Evolutionary conservation across 2,329 filamentous ascomycete genomes (phyloP), one percentile per base, ranked within the genome.

Genomic region (Seiridium cupressi): DNA sequence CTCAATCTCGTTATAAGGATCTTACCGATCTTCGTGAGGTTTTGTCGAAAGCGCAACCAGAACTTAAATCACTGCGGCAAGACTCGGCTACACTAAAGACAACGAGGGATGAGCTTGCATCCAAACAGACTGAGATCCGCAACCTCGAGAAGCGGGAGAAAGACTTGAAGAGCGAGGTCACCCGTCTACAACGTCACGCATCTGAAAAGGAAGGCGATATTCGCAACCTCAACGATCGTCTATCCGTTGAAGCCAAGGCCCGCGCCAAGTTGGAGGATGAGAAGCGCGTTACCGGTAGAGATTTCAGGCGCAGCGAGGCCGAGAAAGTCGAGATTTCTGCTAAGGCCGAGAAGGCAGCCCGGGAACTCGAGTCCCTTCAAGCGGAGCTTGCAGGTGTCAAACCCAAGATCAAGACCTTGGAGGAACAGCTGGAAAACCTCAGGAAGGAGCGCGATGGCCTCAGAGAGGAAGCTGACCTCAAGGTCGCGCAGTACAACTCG

Each of bases 1-100:
- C 95, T 0, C 89, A 96, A 62, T 89, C 86, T 13, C 84, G 95
- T 36, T 98, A 93, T 79, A 96, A 93, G 73, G 93, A 98, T 61
- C 79, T 97, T 1, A 89, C 88, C 0, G 91, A 96, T 35, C 79
- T 97, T 51, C 85, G 89, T 26, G 90, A 94, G 62, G 81, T 93
- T 2, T 75, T 97, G 36, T 89, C 93, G 65, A 96, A 95, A 72
- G 85, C 90, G 0, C 93, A 97, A 69, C 90, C 92, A 0, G 94
- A 99, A 74, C 79, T 98, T 32, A 90, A 89, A 72, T 88, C 80
- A 49, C 81, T 98, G 26, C 87, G 92, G 6, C 86, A 89, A 54
- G 93, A 98, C 67, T 88, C 91, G 36, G 84, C 85, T 0, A 84
- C 88, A 46, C 80, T 98, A 40, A 93, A 92, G 73, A 81, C 80